Evolutionary conservation across 768 basidiomycete genomes (phyloP), one percentile per base, ranked within the genome.

Genomic region (Tulasnella sp.): DNA sequence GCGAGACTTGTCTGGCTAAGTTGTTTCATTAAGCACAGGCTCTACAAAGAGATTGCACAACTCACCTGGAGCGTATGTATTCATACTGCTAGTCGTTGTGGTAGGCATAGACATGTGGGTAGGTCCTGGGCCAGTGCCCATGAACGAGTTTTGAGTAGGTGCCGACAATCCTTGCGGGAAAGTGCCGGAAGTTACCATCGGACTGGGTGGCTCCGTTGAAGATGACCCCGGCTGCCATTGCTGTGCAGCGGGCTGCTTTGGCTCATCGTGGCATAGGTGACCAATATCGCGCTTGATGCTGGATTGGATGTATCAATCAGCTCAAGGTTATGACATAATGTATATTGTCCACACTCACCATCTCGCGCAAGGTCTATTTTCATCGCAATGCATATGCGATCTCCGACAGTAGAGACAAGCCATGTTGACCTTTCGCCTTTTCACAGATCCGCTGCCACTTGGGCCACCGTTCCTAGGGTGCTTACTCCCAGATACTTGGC

Each of bases 231-330:
- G 7, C 19, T 48, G 19, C 19, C 19, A 48, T 10, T 48, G 47
- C n/a, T 19, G n/a, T 19, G n/a, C 5, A 21, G 51, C 9, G 13
- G 56, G 59, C 11, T 24, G 65, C 60, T 66, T 68, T 7, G 80
- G 80, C 68, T 94, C 91, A 70, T 95, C 94, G 65, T 90, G 87
- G 67, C 93, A 96, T 13, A 95, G 76, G 73, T 96, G 91, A 0
- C 91, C 89, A 62, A 97, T 97, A 71, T 97, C 94, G 41, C 95
- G 83, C 71, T 97, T 97, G 67, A 97, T 90, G 67, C 93, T 94
- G 66, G 43, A 52, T 63, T 65, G 55, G 52, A 63, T 52, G 34
- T 5, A 38, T 38, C 51, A 56, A 15, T 38, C 51, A 34, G 47
- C 38, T 38, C n/a, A n/a, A n/a, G 30, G 38, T 55, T 42, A 10